Percentiles rank a stretch among this genome's conserved stretches.
phyloP scores from a whole-genome alignment of 2,329 filamentous ascomycete species.

The Penicillium sp. region DNA sequence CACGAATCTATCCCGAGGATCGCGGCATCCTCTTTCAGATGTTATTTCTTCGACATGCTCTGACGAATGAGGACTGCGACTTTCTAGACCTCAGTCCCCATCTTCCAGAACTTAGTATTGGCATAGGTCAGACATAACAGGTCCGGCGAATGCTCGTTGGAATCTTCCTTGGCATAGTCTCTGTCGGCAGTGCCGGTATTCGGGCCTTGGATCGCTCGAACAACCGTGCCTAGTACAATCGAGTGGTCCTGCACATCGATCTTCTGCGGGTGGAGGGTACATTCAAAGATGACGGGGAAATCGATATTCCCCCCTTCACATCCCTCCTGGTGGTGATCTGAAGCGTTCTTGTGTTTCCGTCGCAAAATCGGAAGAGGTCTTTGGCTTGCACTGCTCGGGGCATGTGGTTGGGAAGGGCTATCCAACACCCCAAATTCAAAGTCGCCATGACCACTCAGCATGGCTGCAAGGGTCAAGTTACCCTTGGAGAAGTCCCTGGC shows the following conservation, averaged over 20 bases:
- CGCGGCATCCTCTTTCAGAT: too few species aligned
- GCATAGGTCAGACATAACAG: constrained; percentile 43
- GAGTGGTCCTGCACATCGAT: constrained; percentile 43
- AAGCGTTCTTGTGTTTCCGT: constrained; percentile 10
- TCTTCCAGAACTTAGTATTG: constrained; percentile 44
- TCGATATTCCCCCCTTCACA: constrained; percentile 13
- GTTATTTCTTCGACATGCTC: too few species aligned
- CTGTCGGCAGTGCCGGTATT: constrained; percentile 4
- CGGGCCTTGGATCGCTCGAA: constrained; percentile 27
- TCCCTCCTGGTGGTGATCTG: too few species aligned
- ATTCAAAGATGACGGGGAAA: constrained; percentile 44
- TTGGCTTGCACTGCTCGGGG: not conserved
- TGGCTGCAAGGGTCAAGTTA: constrained; percentile 35
- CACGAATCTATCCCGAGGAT: too few species aligned
- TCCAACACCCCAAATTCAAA: constrained; percentile 29
- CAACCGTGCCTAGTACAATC: constrained; percentile 39
- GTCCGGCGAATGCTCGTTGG: constrained; percentile 13
- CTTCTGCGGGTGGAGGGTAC: constrained; percentile 35
- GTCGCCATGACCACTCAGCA: constrained; percentile 26
- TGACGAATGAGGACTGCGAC: too few species aligned
- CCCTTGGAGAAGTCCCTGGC: constrained; percentile 43
- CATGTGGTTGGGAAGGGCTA: not conserved
- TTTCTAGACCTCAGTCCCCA: constrained; percentile 36
- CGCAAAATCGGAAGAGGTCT: constrained; percentile 31
- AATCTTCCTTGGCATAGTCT: not conserved